Conservation (phyloP, 179 eudicot species). For the Gypsophila paniculata region DNA sequence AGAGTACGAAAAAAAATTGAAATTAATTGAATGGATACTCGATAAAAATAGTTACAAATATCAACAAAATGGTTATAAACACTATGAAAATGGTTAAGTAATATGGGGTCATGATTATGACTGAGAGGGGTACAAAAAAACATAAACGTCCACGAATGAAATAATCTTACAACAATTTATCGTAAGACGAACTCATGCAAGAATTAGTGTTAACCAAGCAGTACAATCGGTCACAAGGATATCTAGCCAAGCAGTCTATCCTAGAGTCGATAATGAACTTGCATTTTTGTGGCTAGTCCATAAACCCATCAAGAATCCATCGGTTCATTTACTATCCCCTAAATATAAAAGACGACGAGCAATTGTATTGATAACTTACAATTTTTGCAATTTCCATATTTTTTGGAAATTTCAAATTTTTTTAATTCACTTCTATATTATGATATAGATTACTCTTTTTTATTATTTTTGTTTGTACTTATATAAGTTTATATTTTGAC, state of each 20-base stretch:
- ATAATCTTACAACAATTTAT: too few relatives aligned
- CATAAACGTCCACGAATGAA: too few relatives aligned
- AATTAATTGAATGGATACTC: too few relatives aligned
- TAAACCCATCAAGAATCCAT: background rate
- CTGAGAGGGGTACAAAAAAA: too few relatives aligned
- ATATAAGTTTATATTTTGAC: background rate
- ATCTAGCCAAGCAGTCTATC: background rate
- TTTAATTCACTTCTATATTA: too few relatives aligned
- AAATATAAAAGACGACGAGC: background rate
- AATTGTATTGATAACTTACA: background rate
- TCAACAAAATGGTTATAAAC: too few relatives aligned
- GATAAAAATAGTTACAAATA: too few relatives aligned
- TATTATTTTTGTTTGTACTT: background rate
- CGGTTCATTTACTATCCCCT: background rate
- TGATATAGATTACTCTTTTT: background rate
- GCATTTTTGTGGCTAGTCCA: constrained; percentile 3
- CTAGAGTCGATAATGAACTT: background rate
- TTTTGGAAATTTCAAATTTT: background rate
- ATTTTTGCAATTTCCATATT: background rate
- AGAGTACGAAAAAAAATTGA: too few relatives aligned
- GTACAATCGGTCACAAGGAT: background rate
- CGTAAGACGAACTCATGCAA: too few relatives aligned
- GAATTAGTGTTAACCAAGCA: too few relatives aligned
- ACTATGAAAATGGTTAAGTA: too few relatives aligned
- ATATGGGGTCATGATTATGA: too few relatives aligned